Base-by-base conservation (phyloP, 23 red algal genomes). In the Pyropia yezoensis region DNA sequence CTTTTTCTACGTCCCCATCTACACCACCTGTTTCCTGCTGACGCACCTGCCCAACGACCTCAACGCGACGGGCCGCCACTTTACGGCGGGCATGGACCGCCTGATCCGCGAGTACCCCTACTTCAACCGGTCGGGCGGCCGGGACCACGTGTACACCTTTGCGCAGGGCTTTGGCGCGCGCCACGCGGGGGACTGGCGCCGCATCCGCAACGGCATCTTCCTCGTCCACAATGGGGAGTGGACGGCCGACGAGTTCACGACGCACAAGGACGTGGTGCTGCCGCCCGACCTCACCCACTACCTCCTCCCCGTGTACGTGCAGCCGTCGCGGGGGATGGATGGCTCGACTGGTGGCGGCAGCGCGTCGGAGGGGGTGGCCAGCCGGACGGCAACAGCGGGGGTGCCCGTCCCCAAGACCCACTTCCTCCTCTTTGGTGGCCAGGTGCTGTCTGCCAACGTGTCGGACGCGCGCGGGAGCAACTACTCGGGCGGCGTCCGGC, bases 161-260 rank as follows among this genome's bases (percentile, higher is more conserved):
- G 20, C 79, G 23, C 79, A 84, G 59, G 79, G 79, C 28, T 74
- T 74, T 54, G 39, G 69, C 32, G 79, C 58, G 27, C 34, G 79
- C 49, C 62, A 75, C 2, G 79, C 79, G 11, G 79, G 79, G 3
- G 57, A 84, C 27, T 84, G 79, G 79, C 33, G 19, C 3, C 59
- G 52, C 50, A 66, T 57, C 20, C 66, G 33, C 23, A 84, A 84
- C 39, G 79, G 58, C 21, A 84, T 84, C 20, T 84, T 84, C 52
- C 73, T 84, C 61, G 79, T 84, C 1, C 79, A 84, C 26, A 84
- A 84, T 50, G 79, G 79, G 19, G 79, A 84, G 50, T 84, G 73
- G 47, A 74, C 69, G 14, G 79, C 79, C 12, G 62, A 61, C 51
- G 79, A 84, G 65, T 84, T 75, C 47, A 84, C 79, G 9, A 60